These are phyloP conservation scores for Gossypium australe DNA, from an alignment of 345 rosid genomes.

Conservation along the genomic window DNA sequence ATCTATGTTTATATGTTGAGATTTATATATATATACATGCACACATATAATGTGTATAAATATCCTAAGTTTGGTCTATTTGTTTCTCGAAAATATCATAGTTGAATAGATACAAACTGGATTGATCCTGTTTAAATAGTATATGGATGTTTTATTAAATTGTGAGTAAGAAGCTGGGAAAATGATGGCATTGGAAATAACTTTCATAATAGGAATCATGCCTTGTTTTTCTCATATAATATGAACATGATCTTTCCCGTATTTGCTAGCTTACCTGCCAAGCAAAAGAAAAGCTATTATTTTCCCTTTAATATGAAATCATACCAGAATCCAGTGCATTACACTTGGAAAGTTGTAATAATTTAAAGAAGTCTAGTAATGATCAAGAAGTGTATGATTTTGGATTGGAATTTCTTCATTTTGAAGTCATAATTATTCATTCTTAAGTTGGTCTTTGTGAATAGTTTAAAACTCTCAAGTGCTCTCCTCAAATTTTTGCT, in stretches of 20 bases:
- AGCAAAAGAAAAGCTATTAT: background rate
- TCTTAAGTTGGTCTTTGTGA: background rate
- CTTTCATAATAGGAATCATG: background rate
- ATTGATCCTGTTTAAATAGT: too few species aligned
- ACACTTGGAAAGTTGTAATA: background rate
- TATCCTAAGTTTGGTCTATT: too few species aligned
- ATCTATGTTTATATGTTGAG: conserved; percentile 2
- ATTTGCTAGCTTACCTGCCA: background rate
- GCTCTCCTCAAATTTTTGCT: background rate
- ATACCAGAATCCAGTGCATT: background rate
- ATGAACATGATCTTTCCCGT: conserved; percentile 2
- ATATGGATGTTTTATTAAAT: background rate
- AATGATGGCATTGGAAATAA: background rate
- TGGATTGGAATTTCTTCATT: background rate
- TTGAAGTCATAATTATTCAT: background rate
- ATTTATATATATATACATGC: background rate
- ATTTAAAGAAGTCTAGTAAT: background rate
- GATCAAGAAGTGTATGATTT: background rate
- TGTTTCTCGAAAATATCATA: too few species aligned
- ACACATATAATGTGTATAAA: too few species aligned
- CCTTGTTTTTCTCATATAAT: background rate
- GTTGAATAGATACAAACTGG: too few species aligned
- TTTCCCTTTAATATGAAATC: background rate
- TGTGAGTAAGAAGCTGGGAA: background rate
- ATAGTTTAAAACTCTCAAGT: background rate